A percentile compares a stretch with the other conserved stretches of the same genome.
Evolutionary conservation across 176 grass and related monocot genomes (phyloP).

Genomic region (Zoysia japonica): DNA sequence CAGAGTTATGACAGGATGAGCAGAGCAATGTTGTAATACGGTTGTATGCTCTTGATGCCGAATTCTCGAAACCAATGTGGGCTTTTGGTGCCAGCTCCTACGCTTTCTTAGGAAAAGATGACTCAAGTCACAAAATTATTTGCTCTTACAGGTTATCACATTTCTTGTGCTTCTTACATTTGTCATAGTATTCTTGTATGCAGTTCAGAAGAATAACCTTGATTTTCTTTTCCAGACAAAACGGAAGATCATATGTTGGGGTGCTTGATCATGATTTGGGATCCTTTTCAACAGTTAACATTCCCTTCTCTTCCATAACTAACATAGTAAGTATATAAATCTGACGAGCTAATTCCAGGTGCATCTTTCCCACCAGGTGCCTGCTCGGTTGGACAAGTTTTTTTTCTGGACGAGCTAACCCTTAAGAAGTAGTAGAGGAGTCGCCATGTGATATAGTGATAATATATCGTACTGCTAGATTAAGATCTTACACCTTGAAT

Average conservation of each 20-base stretch:
- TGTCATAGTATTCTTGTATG: background rate
- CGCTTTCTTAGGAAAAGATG: conserved; percentile 64
- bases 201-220: conserved; percentile 29
- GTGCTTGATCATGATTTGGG: conserved; percentile 54
- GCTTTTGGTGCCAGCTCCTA: conserved; percentile 83
- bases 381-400: too few species aligned
- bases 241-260: conserved; percentile 76
- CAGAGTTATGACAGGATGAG: conserved; percentile 53
- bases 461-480: conserved; percentile 1
- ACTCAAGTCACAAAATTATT: conserved; percentile 46
- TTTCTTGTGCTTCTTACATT: conserved; percentile 15
- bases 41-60: conserved; percentile 74
- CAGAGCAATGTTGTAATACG: conserved; percentile 50
- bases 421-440: background rate
- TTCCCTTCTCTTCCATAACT: conserved; percentile 74
- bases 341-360: background rate
- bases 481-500: background rate
- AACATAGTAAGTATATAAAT: conserved; percentile 65
- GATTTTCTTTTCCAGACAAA: conserved; percentile 60
- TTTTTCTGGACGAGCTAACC: background rate
- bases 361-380: too few species aligned
- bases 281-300: conserved; percentile 59
- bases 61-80: conserved; percentile 88
- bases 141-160: conserved; percentile 77
- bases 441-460: background rate